Percentiles rank a stretch among this genome's conserved stretches.
Evolutionary conservation across 495 filamentous ascomycete genomes (phyloP).

Genomic region (Letharia lupina): DNA sequence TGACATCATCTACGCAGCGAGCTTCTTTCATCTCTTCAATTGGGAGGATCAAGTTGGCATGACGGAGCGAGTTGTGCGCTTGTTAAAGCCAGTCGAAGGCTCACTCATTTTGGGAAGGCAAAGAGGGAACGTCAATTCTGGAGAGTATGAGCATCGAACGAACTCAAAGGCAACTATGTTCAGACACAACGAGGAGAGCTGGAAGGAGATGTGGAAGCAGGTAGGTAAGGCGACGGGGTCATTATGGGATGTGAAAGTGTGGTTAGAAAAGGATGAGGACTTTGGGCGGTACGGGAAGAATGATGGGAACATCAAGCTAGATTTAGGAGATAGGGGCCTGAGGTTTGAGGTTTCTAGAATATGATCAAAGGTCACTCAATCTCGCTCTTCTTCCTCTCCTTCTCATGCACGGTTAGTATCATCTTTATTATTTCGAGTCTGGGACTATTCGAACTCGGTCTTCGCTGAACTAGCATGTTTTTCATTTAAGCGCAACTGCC

Average conservation of each 20-base stretch:
- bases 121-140: conserved; percentile 1
- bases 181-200: conserved; percentile 33
- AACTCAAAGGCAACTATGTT: conserved; percentile 3
- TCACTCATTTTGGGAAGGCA: conserved; percentile 16
- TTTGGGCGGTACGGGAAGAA: no score
- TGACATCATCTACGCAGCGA: conserved; percentile 47
- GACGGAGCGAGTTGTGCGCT: conserved; percentile 37
- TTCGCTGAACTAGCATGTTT: background rate
- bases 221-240: conserved; percentile 32
- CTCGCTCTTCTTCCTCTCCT: background rate
- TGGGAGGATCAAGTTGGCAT: conserved; percentile 43
- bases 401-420: background rate
- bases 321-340: background rate
- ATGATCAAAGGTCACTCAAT: background rate
- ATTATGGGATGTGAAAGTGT: conserved; percentile 28
- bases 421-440: background rate
- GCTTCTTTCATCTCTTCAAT: conserved; percentile 55
- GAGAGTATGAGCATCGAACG: conserved; percentile 10
- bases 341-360: conserved; percentile 7
- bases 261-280: background rate
- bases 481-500: background rate
- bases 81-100: conserved; percentile 23
- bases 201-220: conserved; percentile 35
- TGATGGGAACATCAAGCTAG: background rate
- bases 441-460: background rate